Base-by-base conservation (phyloP, 441 rosid genomes). In the Lepidium campestre region DNA sequence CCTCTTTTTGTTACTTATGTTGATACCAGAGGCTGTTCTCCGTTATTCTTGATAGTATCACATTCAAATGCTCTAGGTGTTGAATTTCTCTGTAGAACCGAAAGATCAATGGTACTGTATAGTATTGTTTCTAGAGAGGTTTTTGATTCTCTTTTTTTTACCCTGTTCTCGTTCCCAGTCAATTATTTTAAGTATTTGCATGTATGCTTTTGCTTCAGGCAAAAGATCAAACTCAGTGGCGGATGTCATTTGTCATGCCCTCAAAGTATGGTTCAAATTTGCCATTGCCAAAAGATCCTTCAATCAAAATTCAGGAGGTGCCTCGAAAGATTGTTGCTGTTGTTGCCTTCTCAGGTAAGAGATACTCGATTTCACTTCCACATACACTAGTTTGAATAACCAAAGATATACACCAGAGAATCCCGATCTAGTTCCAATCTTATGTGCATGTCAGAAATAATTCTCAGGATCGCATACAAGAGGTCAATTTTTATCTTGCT, bases 231-330 rank as follows among this genome's bases (percentile, higher is more conserved):
- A 83, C 78, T 15, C 82, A 82, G 65, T 88, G 98, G 97, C 76
- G 72, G 75, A 90, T 90, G 98, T 90, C 97, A 32, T 93, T 93
- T 79, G 89, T 93, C 78, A 70, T 93, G 91, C 96, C 97, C 13
- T 81, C 94, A 9, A 88, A 87, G 78, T 90, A 88, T 62, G 94
- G 98, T 72, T 81, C 86, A 2, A 31, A 82, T 75, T 73, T 93
- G 73, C 96, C 98, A 25, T 67, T 78, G 59, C 96, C 98, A 7
- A 83, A 83, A 67, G 94, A 93, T 81, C 47, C 83, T 58, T 76
- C 86, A 27, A 89, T 93, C 63, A 79, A 76, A 68, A 83, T 93
- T 60, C 85, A 50, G 70, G 86, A 85, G 74, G 87, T 88, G 72
- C 96, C 93, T 15, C 77, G 78, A 73, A 86, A 82, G 81, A 65